Percentiles rank a stretch among this genome's conserved stretches.
These are phyloP conservation scores for Diplotaxis tenuifolia DNA, from an alignment of 345 rosid species.

Conservation along the genomic window DNA sequence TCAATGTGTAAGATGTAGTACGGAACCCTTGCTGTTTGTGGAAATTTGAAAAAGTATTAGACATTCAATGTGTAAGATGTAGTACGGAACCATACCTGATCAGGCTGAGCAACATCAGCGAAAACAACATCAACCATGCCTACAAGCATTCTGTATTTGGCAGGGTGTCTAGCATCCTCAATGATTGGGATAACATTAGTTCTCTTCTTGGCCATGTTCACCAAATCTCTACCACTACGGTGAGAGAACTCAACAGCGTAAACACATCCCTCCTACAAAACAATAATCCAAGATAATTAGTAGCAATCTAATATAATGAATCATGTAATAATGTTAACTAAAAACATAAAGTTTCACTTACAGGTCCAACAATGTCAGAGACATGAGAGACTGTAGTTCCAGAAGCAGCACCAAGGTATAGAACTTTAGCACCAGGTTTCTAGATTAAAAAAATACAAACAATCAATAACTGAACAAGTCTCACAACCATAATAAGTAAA, in stretches of 20 bases:
- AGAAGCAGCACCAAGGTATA: constrained; percentile 98
- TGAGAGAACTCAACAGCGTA: constrained; percentile 98
- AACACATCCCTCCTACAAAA: constrained; percentile 70
- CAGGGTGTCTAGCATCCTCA: constrained; percentile 98
- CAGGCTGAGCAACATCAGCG: constrained; percentile 99
- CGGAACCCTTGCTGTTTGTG: background rate
- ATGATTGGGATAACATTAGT: constrained; percentile 93
- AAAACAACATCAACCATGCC: constrained; percentile 99
- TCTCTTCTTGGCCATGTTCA: constrained; percentile 97
- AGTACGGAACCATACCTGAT: constrained; percentile 64
- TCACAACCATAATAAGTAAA: background rate
- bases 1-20: background rate
- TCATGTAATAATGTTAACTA: background rate
- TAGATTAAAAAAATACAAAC: constrained; percentile 4
- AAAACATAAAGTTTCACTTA: constrained; percentile 36
- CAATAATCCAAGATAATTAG: background rate
- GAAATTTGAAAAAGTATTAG: background rate
- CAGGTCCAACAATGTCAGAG: constrained; percentile 94
- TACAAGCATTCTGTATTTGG: constrained; percentile 93
- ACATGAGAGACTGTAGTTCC: constrained; percentile 99
- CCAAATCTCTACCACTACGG: constrained; percentile 95
- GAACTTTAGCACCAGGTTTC: constrained; percentile 97
- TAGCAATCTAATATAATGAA: background rate
- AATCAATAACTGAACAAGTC: background rate
- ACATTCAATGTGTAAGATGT: background rate